Percentiles rank a stretch among this genome's conserved stretches.
phyloP scores from a whole-genome alignment of 1,284 basidiomycete species.

The Ceratobasidium sp. region DNA sequence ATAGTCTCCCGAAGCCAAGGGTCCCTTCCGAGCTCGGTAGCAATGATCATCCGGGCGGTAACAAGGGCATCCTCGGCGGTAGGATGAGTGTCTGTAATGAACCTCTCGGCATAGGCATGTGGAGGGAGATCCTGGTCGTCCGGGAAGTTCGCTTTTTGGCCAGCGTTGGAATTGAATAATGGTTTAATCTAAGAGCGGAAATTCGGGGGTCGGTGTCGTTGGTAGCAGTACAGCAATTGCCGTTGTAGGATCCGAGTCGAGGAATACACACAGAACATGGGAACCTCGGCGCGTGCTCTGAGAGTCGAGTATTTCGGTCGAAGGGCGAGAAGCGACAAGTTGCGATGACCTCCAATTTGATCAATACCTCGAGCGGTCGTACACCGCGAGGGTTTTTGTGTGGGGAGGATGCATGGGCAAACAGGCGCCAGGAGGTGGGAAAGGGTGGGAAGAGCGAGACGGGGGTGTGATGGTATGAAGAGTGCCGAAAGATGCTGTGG shows the following conservation, averaged over 20 bases:
- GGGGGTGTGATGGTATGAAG: no score
- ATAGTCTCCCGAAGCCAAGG: constrained; percentile 88
- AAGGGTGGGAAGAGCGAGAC: no score
- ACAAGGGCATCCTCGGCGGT: constrained; percentile 74
- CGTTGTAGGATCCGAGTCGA: constrained; percentile 18
- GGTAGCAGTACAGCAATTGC: no score
- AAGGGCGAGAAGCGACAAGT: no score
- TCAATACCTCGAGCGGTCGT: constrained; percentile 81
- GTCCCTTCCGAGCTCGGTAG: constrained; percentile 94
- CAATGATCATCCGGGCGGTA: constrained; percentile 86
- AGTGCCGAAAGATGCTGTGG: no score
- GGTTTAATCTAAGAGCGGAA: constrained; percentile 83
- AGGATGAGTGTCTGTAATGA: constrained; percentile 66
- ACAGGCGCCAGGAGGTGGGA: no score
- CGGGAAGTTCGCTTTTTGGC: constrained; percentile 71
- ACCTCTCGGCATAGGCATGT: constrained; percentile 80
- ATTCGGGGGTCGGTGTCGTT: constrained; percentile 30
- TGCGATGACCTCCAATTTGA: no score
- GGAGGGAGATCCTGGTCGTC: constrained; percentile 85
- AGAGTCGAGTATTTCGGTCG: no score
- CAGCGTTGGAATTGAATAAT: constrained; percentile 76
- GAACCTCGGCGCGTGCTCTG: constrained; percentile 64
- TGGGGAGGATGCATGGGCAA: no score
- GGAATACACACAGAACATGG: constrained; percentile 31
- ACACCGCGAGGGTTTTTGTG: constrained; percentile 89